Evolutionary conservation across 23 red algal species (phyloP).

Genomic region (Gracilaria domingensis): DNA sequence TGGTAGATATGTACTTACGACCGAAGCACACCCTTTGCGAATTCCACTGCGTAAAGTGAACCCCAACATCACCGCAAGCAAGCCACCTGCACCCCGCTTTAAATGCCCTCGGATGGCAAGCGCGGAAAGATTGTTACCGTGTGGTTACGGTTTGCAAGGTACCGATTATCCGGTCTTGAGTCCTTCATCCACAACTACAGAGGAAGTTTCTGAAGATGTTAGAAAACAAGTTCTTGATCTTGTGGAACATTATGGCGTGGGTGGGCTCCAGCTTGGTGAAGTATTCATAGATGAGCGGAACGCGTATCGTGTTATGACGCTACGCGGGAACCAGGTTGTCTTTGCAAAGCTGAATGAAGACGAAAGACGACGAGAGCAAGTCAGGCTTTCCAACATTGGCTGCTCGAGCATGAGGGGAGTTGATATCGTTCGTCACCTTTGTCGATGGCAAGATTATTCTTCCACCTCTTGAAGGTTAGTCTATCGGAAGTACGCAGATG

Average conservation of each 20-base stretch:
- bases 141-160: conserved; percentile 42
- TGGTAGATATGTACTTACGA: conserved; percentile 74
- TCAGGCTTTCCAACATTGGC: background rate
- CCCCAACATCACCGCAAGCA: background rate
- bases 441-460: background rate
- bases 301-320: background rate
- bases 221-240: background rate
- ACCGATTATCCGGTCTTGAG: conserved; percentile 10
- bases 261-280: background rate
- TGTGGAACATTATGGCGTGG: background rate
- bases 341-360: conserved; percentile 27
- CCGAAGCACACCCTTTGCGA: conserved; percentile 85
- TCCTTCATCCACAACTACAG: background rate
- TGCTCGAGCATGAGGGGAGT: background rate
- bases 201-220: conserved; percentile 1
- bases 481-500: too few relatives aligned
- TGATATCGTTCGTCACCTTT: background rate
- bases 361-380: background rate
- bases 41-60: conserved; percentile 36
- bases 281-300: background rate
- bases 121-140: background rate
- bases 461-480: too few relatives aligned
- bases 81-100: background rate
- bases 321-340: background rate
- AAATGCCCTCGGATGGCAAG: conserved; percentile 28